phyloP scores from a whole-genome alignment of 192 early-diverging fungal genomes.

The Dissophora ornata region DNA sequence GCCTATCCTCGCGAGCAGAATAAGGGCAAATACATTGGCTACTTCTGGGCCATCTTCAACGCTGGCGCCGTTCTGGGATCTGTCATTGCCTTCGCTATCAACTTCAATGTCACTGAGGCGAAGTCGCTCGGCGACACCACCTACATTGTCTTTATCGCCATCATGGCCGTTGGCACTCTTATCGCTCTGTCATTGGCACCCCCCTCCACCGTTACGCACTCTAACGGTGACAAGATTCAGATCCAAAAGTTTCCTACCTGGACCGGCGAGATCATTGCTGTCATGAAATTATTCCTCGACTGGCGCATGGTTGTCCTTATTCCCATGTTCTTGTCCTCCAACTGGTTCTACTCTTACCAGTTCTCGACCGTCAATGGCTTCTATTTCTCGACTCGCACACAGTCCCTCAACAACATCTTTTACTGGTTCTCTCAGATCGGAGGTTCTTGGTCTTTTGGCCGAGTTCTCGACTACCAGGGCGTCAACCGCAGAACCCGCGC shows the following conservation, averaged over 20 bases:
- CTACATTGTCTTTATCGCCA: slow-evolving; percentile 78
- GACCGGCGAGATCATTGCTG: slow-evolving; percentile 58
- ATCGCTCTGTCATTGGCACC: slow-evolving; percentile 66
- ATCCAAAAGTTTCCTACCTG: slow-evolving; percentile 75
- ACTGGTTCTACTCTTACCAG: slow-evolving; percentile 85
- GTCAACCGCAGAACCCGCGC: slow-evolving; percentile 71
- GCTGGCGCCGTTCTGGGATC: slow-evolving; percentile 83
- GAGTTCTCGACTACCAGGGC: slow-evolving; percentile 66
- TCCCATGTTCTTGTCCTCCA: slow-evolving; percentile 74
- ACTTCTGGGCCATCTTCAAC: slow-evolving; percentile 89
- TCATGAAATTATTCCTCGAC: slow-evolving; percentile 68
- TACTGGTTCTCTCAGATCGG: slow-evolving; percentile 82
- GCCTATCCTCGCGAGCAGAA: slow-evolving; percentile 84
- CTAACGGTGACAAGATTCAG: slow-evolving; percentile 73
- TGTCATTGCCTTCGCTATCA: slow-evolving; percentile 74
- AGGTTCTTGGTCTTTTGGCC: slow-evolving; percentile 71
- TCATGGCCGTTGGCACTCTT: slow-evolving; percentile 70
- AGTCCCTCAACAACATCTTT: slow-evolving; percentile 73
- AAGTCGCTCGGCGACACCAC: slow-evolving; percentile 69
- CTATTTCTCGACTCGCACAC: slow-evolving; percentile 73
- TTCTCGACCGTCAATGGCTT: slow-evolving; percentile 69
- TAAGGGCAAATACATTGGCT: slow-evolving; percentile 81
- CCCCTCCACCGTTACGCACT: slow-evolving; percentile 66
- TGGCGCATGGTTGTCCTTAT: slow-evolving; percentile 71
- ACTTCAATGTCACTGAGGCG: slow-evolving; percentile 64